A percentile compares a stretch with the other conserved stretches of the same genome.
Evolutionary conservation across 2,329 filamentous ascomycete genomes (phyloP).

Genomic region (Cercospora zeina): DNA sequence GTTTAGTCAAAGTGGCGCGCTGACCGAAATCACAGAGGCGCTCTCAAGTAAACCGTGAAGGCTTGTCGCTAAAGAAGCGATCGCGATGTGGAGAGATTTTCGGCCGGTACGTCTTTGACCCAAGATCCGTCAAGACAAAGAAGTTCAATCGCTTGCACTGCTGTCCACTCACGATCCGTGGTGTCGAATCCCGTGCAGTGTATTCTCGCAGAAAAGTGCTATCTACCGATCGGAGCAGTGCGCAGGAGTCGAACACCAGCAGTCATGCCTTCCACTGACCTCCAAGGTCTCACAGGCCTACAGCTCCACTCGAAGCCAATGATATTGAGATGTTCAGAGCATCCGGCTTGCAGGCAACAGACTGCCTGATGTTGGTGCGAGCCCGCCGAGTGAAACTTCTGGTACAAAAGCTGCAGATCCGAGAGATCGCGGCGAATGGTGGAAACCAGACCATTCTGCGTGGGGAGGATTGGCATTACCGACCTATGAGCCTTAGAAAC

Average conservation of each 20-base stretch:
- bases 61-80: no score
- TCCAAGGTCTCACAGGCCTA: slow-evolving; percentile 16
- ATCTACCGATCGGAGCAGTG: slow-evolving; percentile 15
- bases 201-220: slow-evolving; percentile 18
- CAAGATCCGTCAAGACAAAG: no score
- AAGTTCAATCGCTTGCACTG: not conserved
- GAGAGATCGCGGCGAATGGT: slow-evolving; percentile 22
- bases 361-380: slow-evolving; percentile 24
- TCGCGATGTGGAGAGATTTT: no score
- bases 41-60: no score
- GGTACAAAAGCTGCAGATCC: slow-evolving; percentile 20
- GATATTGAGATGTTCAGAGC: slow-evolving; percentile 11
- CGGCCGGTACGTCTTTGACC: no score
- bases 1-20: no score
- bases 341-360: slow-evolving; percentile 17
- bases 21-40: no score
- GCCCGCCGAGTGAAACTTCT: not conserved
- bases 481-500: slow-evolving; percentile 15
- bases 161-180: not conserved
- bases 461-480: slow-evolving; percentile 11
- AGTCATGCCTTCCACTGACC: slow-evolving; percentile 12
- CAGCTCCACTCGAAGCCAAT: slow-evolving; percentile 7
- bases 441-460: slow-evolving; percentile 23
- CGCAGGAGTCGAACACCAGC: slow-evolving; percentile 19
- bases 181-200: not conserved